A percentile compares a stretch with the other conserved stretches of the same genome.
phyloP scores from a whole-genome alignment of 108 stramenopile species.

The Schizochytrium sp. region DNA sequence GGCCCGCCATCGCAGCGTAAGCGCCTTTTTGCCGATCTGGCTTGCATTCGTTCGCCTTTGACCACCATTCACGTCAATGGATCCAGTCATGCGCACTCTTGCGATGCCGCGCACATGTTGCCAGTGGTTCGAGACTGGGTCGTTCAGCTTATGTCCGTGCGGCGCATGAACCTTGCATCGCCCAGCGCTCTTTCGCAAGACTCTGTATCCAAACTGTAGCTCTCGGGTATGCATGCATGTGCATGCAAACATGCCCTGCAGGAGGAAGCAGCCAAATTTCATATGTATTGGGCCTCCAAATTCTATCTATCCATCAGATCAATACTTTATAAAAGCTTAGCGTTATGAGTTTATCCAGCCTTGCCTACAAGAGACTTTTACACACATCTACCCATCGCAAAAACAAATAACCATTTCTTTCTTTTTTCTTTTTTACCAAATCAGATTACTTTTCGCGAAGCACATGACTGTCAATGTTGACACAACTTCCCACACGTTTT shows the following conservation, averaged over 20 bases:
- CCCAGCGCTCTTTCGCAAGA: neutral
- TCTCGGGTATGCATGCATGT: neutral
- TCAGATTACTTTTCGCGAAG: too few species aligned
- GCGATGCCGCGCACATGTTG: neutral
- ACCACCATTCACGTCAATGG: neutral
- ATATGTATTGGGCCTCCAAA: neutral
- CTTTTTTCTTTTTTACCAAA: too few species aligned
- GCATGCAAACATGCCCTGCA: neutral
- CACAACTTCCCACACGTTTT: too few species aligned
- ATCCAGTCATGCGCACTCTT: neutral
- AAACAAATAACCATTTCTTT: too few species aligned
- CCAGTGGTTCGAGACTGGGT: neutral
- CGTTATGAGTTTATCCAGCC: neutral
- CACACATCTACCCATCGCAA: too few species aligned
- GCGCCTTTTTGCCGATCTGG: neutral
- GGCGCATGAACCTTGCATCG: neutral
- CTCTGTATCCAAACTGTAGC: neutral
- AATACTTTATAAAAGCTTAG: neutral
- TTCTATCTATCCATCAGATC: neutral
- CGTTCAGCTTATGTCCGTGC: neutral
- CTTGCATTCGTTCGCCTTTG: neutral
- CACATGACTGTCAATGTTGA: too few species aligned
- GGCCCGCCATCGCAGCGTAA: neutral
- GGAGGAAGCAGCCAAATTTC: neutral
- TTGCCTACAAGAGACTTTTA: too few species aligned